phyloP scores from a whole-genome alignment of 2,329 filamentous ascomycete species.

The Herpotrichia juniperi region DNA sequence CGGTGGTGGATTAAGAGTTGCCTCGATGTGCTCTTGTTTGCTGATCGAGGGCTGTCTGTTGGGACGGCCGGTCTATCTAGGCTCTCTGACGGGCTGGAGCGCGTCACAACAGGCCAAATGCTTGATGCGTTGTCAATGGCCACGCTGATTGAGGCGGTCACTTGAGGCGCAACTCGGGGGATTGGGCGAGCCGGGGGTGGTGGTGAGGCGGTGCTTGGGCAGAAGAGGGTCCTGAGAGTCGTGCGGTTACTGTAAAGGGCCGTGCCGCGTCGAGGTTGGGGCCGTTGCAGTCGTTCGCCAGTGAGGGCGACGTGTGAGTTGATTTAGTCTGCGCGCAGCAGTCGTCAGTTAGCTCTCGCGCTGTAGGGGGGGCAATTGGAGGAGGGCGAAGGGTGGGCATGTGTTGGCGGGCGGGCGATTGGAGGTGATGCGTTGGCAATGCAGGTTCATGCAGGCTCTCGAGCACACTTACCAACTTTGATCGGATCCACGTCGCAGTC shows the following conservation, averaged over 20 bases:
- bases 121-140: constrained; percentile 53
- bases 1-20: constrained; percentile 27
- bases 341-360: constrained; percentile 43
- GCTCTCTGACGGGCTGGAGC: constrained; percentile 31
- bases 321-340: constrained; percentile 38
- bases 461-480: constrained; percentile 45
- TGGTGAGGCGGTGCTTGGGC: constrained; percentile 41
- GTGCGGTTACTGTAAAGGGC: constrained; percentile 36
- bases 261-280: constrained; percentile 42
- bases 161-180: constrained; percentile 38
- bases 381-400: constrained; percentile 42
- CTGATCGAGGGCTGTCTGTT: constrained; percentile 35
- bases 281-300: constrained; percentile 41
- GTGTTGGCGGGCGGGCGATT: constrained; percentile 48
- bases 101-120: constrained; percentile 44
- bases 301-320: constrained; percentile 36
- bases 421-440: constrained; percentile 52
- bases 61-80: constrained; percentile 35
- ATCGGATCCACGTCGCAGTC: constrained; percentile 45
- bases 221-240: constrained; percentile 20
- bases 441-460: constrained; percentile 47
- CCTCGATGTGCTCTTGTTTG: constrained; percentile 38
- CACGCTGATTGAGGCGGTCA: constrained; percentile 46
- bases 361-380: constrained; percentile 44
- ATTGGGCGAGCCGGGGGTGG: constrained; percentile 18